These are phyloP conservation scores for Stemphylium lycopersici DNA, from an alignment of 2,329 filamentous ascomycete species.

Conservation along the genomic window DNA sequence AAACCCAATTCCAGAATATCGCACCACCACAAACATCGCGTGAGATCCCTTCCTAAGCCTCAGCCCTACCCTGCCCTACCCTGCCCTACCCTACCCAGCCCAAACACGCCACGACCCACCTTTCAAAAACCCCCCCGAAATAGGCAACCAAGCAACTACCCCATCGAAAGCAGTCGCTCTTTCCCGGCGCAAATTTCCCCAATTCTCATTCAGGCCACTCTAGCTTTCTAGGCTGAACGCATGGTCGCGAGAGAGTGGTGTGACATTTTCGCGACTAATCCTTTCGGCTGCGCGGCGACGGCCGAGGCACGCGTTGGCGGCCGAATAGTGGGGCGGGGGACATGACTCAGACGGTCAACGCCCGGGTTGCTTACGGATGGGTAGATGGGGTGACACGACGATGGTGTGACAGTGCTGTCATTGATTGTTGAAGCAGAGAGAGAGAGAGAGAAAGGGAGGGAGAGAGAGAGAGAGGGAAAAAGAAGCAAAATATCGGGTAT, in stretches of 20 bases:
- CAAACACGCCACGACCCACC: not conserved
- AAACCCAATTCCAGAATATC: too few species aligned
- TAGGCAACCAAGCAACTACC: not conserved
- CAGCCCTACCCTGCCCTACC: too few species aligned
- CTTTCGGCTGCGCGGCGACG: conserved; percentile 9
- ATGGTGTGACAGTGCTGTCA: conserved; percentile 10
- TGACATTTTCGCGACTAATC: conserved; percentile 17
- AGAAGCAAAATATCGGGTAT: not conserved
- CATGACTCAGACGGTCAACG: conserved; percentile 12
- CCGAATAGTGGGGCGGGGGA: too few species aligned
- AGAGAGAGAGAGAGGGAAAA: not conserved
- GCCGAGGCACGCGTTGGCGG: too few species aligned
- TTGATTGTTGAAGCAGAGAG: not conserved
- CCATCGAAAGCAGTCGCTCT: conserved; percentile 4
- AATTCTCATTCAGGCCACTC: not conserved
- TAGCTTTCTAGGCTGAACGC: too few species aligned
- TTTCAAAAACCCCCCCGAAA: conserved; percentile 1
- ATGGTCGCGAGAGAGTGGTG: conserved; percentile 36
- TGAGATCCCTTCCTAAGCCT: conserved; percentile 7
- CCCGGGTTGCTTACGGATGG: too few species aligned
- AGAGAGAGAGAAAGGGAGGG: not conserved
- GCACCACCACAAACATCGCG: conserved; percentile 8
- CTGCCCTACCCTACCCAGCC: not conserved
- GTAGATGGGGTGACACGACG: not conserved
- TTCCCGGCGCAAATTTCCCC: conserved; percentile 9